Evolutionary conservation across 495 filamentous ascomycete species (phyloP).

Genomic region (Trichoderma erinaceum): DNA sequence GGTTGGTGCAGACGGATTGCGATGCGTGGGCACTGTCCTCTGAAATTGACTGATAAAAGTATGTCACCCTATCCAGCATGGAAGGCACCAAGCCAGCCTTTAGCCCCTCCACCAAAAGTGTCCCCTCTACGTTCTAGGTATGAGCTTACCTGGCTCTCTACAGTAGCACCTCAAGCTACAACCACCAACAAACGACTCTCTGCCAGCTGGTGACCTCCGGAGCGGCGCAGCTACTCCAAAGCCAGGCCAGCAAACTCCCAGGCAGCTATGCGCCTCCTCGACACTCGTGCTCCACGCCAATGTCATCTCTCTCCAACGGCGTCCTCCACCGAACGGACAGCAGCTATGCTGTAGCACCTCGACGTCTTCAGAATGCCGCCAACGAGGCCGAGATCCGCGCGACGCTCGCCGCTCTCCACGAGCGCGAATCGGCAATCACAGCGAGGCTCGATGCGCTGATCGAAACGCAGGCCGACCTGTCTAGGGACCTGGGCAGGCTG

Average conservation of each 20-base stretch:
- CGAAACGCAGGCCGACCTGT: constrained; percentile 73
- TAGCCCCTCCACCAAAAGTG: constrained; percentile 7
- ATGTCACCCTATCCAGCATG: no score
- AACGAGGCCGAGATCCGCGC: constrained; percentile 73
- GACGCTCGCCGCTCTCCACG: constrained; percentile 64
- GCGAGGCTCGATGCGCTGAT: constrained; percentile 67
- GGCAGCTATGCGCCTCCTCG: constrained; percentile 30
- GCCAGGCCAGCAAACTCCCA: neutral
- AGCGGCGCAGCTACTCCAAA: constrained; percentile 6
- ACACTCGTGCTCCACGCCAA: constrained; percentile 25
- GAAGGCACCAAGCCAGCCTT: no score
- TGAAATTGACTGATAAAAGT: no score
- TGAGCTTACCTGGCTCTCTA: neutral
- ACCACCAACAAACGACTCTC: neutral
- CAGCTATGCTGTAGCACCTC: constrained; percentile 20
- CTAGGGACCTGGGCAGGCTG: constrained; percentile 75
- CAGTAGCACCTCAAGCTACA: neutral
- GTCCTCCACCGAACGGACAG: constrained; percentile 23
- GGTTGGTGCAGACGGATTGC: no score
- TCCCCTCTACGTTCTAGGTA: neutral
- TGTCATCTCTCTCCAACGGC: constrained; percentile 37
- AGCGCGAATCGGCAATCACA: constrained; percentile 69
- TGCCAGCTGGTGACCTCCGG: neutral
- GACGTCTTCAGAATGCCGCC: constrained; percentile 56
- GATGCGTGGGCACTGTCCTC: no score